Percentiles rank a stretch among this genome's conserved stretches.
Conservation (phyloP, 148 eudicot species). For the Polygonum aviculare region DNA sequence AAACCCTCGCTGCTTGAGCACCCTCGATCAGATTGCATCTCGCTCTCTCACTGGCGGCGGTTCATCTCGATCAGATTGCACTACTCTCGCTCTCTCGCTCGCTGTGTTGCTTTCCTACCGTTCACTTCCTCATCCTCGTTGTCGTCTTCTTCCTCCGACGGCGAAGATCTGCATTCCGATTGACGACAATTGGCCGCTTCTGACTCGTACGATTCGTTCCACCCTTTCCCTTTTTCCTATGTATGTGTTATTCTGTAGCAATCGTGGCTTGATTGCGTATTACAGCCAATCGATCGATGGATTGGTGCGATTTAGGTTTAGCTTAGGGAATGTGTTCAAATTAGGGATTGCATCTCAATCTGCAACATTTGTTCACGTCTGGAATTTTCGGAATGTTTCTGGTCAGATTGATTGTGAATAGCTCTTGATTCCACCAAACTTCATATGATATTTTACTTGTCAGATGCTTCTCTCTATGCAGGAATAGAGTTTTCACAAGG, state of each 20-base stretch:
- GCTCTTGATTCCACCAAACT: background rate
- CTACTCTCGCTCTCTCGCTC: no score
- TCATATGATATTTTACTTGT: background rate
- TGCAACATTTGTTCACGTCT: background rate
- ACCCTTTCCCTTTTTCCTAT: background rate
- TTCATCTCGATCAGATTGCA: no score
- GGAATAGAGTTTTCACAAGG: background rate
- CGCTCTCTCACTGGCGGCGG: no score
- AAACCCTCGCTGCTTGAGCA: no score
- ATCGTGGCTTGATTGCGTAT: background rate
- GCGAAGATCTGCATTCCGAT: conserved; percentile 12
- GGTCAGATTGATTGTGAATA: no score
- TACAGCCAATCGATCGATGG: background rate
- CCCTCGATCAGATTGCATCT: no score
- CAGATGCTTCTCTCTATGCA: background rate
- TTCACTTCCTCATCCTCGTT: background rate
- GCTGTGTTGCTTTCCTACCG: no score
- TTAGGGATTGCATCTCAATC: background rate
- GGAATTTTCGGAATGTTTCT: background rate
- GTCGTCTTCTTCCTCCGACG: conserved; percentile 16
- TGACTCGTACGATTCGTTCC: conserved; percentile 2
- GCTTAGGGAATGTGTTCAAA: background rate
- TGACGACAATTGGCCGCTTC: background rate
- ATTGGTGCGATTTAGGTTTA: background rate
- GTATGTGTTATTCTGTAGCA: background rate